Conservation (phyloP, 805 yeast species). For the Saturnispora ahearnii region DNA sequence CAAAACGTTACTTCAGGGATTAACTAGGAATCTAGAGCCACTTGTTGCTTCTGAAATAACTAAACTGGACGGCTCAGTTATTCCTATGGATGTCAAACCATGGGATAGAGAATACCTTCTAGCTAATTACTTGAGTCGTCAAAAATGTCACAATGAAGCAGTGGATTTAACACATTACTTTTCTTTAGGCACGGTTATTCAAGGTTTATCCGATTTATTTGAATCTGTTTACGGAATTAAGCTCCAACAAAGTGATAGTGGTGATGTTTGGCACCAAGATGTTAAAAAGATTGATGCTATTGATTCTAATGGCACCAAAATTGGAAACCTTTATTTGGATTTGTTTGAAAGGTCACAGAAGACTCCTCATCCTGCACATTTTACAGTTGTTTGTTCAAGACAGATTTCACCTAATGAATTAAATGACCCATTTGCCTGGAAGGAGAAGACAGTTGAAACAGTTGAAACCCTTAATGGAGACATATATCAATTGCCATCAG, state of each 20-base stretch:
- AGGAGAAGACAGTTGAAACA: conserved; percentile 26
- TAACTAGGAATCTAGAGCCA: conserved; percentile 43
- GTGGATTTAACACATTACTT: conserved; percentile 60
- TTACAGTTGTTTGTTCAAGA: conserved; percentile 91
- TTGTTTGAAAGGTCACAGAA: conserved; percentile 70
- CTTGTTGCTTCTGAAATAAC: conserved; percentile 53
- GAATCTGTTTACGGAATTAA: conserved; percentile 65
- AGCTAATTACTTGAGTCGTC: conserved; percentile 23
- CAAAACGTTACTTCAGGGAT: conserved; percentile 50
- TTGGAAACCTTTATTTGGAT: conserved; percentile 85
- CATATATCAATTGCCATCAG: conserved; percentile 75
- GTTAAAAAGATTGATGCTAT: conserved; percentile 76
- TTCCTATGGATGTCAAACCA: conserved; percentile 45
- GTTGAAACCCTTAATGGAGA: conserved; percentile 31
- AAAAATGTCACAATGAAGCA: conserved; percentile 27
- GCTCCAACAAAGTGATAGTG: conserved; percentile 57
- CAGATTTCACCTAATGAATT: conserved; percentile 52
- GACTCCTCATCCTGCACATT: conserved; percentile 86
- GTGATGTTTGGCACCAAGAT: conserved; percentile 85
- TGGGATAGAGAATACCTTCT: conserved; percentile 82
- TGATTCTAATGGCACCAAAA: conserved; percentile 49
- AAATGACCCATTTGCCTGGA: conserved; percentile 30
- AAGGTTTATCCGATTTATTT: conserved; percentile 71
- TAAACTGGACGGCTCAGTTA: conserved; percentile 32
- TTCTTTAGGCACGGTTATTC: conserved; percentile 77